Evolutionary conservation across 2,329 filamentous ascomycete species (phyloP), one percentile per base, ranked within the genome.

Genomic region (Aspergillus caelatus): DNA sequence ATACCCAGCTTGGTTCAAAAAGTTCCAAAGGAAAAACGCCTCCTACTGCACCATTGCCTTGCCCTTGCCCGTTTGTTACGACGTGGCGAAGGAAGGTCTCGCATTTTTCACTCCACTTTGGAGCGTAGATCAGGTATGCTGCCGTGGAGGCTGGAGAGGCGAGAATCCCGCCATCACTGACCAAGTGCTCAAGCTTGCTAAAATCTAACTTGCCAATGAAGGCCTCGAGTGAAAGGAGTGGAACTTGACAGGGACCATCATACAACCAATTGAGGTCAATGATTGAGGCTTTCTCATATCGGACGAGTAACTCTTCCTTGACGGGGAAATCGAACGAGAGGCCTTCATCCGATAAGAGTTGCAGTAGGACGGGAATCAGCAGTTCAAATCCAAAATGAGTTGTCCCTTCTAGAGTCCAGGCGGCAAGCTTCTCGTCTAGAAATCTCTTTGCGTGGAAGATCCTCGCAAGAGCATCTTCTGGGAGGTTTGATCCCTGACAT

Each of bases 111-210:
- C 77, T 73, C 77, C 77, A 79, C 1, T 36, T 28, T 4, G 64
- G 65, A 9, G 62, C 54, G 34, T 74, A 59, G 61, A 78, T 75
- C 7, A 79, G 55, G 62, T 77, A 79, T 34, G 74, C 78, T 0
- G 78, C 79, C 1, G 79, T 80, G 1, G 79, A 77, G 1, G 78
- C 75, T 9, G 79, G 79, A 3, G 77, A 80, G 2, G 68, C 78
- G 64, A 79, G 70, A 65, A 80, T 76, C 6, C 70, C 70, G 1
- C 74, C 76, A 58, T 52, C 64, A 70, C 61, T 79, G 75, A 60
- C 41, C 28, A 57, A 32, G 28, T 78, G 75, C 10, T 59, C 61
- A 14, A 80, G 63, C 55, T 69, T 70, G 57, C 76, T 66, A 57
- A 80, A 81, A 34, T 79, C 74, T 26, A 78, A 62, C 52, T 65